phyloP scores from a whole-genome alignment of 169 alveolate genomes.

The Cryptosporidium parvum region DNA sequence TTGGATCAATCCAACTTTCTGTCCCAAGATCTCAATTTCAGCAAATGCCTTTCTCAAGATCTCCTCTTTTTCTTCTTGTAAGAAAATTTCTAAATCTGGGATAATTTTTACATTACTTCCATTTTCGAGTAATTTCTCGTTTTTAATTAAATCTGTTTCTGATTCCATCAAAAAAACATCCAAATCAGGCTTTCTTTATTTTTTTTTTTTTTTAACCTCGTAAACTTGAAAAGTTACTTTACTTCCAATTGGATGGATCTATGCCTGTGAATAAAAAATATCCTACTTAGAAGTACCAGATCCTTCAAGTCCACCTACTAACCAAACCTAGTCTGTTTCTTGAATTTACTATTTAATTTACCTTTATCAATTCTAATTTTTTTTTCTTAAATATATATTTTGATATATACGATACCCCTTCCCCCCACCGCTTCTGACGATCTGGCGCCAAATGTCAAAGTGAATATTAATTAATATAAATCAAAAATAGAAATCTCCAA shows the following conservation, averaged over 20 bases:
- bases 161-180: slow-evolving; percentile 12
- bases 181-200: background rate
- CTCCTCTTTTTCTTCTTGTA: background rate
- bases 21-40: slow-evolving; percentile 23
- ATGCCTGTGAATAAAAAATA: background rate
- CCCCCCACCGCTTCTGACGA: background rate
- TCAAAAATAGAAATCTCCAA: background rate
- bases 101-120: background rate
- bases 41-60: background rate
- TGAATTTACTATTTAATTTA: background rate
- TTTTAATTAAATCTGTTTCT: background rate
- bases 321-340: background rate
- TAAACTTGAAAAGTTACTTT: background rate
- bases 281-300: background rate
- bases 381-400: background rate
- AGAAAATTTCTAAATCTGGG: slow-evolving; percentile 26
- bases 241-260: background rate
- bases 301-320: slow-evolving; percentile 1
- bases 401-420: background rate
- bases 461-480: background rate
- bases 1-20: background rate
- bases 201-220: background rate
- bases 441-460: slow-evolving; percentile 11
- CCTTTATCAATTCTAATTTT: background rate
- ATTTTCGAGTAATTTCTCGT: slow-evolving; percentile 3